Evolutionary conservation across 352 stramenopile genomes (phyloP).

Genomic region (Globisporangium yorkense): DNA sequence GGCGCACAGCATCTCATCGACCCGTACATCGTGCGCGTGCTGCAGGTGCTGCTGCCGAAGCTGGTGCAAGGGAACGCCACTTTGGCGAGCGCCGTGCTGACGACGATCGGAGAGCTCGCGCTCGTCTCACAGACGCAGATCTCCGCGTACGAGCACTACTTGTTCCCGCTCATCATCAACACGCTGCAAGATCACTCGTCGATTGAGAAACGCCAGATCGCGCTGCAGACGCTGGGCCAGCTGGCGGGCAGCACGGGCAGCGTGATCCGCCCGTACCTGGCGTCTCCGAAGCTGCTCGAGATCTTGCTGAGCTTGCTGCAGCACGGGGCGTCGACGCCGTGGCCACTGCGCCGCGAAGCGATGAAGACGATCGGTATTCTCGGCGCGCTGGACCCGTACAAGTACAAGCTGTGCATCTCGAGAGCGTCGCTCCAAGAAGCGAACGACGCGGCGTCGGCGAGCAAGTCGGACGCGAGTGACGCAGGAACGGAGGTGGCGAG

Average conservation of each 20-base stretch:
- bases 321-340: constrained; percentile 85
- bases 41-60: constrained; percentile 79
- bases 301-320: constrained; percentile 94
- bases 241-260: constrained; percentile 92
- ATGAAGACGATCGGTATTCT: constrained; percentile 97
- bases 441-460: constrained; percentile 40
- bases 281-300: constrained; percentile 93
- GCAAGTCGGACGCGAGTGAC: constrained; percentile 14
- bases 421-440: constrained; percentile 59
- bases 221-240: constrained; percentile 93
- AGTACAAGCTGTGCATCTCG: constrained; percentile 87
- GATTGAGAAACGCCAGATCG: constrained; percentile 93
- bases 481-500: constrained; percentile 7
- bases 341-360: constrained; percentile 92
- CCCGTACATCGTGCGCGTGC: constrained; percentile 69
- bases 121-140: constrained; percentile 89
- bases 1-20: constrained; percentile 84
- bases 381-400: constrained; percentile 94
- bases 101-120: constrained; percentile 89
- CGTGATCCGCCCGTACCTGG: constrained; percentile 93
- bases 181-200: constrained; percentile 96
- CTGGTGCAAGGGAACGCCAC: constrained; percentile 83
- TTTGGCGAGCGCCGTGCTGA: constrained; percentile 66
- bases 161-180: constrained; percentile 95
- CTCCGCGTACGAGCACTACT: constrained; percentile 90